Percentiles rank a stretch among this genome's conserved stretches.
Conservation (phyloP, 352 stramenopile species). For the Pythium aquatile region DNA sequence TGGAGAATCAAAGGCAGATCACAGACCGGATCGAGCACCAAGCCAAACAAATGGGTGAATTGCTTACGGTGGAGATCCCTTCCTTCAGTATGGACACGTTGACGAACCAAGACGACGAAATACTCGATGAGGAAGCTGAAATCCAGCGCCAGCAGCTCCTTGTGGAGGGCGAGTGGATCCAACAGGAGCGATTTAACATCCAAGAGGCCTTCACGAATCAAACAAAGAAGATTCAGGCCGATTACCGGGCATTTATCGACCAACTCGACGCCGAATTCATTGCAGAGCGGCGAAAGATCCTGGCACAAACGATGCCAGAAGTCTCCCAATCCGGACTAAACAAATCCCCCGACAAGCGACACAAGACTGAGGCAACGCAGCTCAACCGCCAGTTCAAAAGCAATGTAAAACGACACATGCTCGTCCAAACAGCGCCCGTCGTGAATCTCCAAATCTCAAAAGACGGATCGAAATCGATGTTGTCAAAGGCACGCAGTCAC, state of each 20-base stretch:
- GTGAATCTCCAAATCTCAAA: slow-evolving; percentile 12
- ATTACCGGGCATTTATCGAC: slow-evolving; percentile 43
- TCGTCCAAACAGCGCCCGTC: slow-evolving; percentile 33
- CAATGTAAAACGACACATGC: slow-evolving; percentile 35
- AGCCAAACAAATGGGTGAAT: slow-evolving; percentile 25
- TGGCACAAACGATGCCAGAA: slow-evolving; percentile 10
- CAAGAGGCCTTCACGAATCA: slow-evolving; percentile 69
- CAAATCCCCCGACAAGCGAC: background rate
- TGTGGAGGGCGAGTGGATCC: slow-evolving; percentile 46
- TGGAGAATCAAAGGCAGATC: slow-evolving; percentile 26
- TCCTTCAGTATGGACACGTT: background rate
- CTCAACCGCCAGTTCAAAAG: slow-evolving; percentile 35
- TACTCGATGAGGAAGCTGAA: slow-evolving; percentile 23
- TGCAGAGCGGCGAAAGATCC: slow-evolving; percentile 34
- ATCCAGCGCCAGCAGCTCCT: slow-evolving; percentile 29
- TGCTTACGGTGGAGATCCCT: background rate
- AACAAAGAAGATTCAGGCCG: slow-evolving; percentile 47
- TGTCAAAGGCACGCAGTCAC: background rate
- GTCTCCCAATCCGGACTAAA: background rate
- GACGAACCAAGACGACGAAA: slow-evolving; percentile 3
- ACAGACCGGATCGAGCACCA: slow-evolving; percentile 32
- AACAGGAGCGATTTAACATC: slow-evolving; percentile 68
- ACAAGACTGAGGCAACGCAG: background rate
- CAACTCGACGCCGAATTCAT: slow-evolving; percentile 42
- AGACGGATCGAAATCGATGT: background rate